These are phyloP conservation scores for Podila epigama DNA, from an alignment of 192 early-diverging fungal species.

Conservation along the genomic window DNA sequence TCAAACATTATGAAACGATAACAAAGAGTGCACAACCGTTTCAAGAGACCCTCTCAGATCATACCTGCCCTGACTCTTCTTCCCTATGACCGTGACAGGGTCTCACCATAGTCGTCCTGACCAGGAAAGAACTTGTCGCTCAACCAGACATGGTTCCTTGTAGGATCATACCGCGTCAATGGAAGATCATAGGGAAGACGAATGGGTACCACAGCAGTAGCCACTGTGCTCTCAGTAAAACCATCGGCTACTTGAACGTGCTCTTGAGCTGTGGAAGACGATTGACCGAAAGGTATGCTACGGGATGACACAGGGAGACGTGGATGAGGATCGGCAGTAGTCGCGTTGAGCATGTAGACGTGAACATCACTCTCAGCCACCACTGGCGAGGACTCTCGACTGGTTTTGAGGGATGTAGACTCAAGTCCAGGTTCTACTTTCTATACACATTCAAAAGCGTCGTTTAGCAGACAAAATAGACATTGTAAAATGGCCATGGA, in stretches of 20 bases:
- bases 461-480: background rate
- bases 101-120: constrained; percentile 26
- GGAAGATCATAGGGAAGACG: constrained; percentile 70
- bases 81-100: background rate
- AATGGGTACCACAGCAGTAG: constrained; percentile 54
- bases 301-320: background rate
- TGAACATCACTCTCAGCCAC: constrained; percentile 6
- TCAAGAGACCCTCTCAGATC: no score
- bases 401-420: background rate
- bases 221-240: no score
- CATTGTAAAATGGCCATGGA: background rate
- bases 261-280: background rate
- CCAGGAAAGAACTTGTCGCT: constrained; percentile 30
- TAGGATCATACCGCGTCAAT: constrained; percentile 52
- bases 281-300: background rate
- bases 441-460: background rate
- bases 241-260: no score
- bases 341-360: constrained; percentile 41
- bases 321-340: constrained; percentile 25
- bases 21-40: no score
- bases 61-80: no score
- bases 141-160: constrained; percentile 31
- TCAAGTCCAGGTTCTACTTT: background rate
- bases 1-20: no score
- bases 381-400: background rate